These are phyloP conservation scores for Pogostemon cablin DNA, from an alignment of 257 asterid genomes.

Conservation along the genomic window DNA sequence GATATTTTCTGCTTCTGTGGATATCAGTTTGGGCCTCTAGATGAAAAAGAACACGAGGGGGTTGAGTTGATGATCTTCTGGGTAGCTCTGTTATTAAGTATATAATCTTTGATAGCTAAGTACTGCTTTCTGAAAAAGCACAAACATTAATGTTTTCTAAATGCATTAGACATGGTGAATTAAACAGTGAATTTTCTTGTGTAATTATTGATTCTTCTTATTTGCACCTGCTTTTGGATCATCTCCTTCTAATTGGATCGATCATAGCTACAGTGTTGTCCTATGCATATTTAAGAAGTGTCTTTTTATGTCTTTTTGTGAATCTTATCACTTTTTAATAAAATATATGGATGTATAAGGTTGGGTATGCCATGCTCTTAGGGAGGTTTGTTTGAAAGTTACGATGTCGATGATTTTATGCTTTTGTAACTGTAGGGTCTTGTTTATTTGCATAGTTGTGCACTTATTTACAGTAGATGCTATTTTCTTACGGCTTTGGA, in stretches of 20 bases:
- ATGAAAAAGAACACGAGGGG: background rate
- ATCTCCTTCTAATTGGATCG: background rate
- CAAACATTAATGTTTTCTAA: no score
- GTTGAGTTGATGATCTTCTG: background rate
- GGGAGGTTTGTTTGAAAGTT: background rate
- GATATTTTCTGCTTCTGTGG: background rate
- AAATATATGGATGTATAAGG: background rate
- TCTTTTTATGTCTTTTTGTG: background rate
- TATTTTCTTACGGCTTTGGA: constrained; percentile 14
- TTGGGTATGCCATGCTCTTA: background rate
- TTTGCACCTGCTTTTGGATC: constrained; percentile 4
- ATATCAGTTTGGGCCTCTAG: background rate
- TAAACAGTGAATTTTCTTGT: no score
- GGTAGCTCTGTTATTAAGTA: background rate
- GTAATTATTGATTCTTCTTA: background rate
- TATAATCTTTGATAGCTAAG: background rate
- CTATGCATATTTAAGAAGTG: background rate
- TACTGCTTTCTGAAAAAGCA: no score
- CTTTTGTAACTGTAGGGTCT: constrained; percentile 13
- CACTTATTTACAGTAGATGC: background rate
- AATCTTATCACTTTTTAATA: background rate
- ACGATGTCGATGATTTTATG: constrained; percentile 2
- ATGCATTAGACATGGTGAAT: no score
- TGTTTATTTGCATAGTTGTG: background rate
- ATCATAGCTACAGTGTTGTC: constrained; percentile 1